Evolutionary conservation across 164 flowering plant genomes (phyloP).

Genomic region (Dillenia turbinata): DNA sequence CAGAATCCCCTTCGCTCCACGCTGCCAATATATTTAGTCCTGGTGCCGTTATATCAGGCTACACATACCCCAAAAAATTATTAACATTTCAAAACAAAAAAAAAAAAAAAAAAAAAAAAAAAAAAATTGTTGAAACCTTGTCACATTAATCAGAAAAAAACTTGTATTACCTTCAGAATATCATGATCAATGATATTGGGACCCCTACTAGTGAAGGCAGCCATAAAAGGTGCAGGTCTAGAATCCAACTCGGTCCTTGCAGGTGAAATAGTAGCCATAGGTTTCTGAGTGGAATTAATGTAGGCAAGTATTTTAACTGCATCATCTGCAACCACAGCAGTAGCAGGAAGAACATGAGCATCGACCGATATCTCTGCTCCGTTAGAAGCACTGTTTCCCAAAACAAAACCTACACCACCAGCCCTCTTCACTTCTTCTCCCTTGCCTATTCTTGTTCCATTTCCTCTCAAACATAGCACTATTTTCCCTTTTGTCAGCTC

Average conservation of each 20-base stretch:
- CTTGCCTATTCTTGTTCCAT: slow-evolving; percentile 56
- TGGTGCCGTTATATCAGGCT: slow-evolving; percentile 95
- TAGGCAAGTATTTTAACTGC: slow-evolving; percentile 40
- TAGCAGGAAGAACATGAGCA: slow-evolving; percentile 68
- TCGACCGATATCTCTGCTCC: slow-evolving; percentile 47
- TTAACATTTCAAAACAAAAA: background rate
- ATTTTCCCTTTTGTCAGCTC: slow-evolving; percentile 60
- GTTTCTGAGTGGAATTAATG: slow-evolving; percentile 51
- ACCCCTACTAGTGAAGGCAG: slow-evolving; percentile 72
- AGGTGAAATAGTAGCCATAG: slow-evolving; percentile 43
- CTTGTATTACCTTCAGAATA: slow-evolving; percentile 68
- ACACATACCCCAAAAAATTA: slow-evolving; percentile 1
- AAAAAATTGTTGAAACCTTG: background rate
- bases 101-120: background rate
- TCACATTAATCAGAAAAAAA: background rate
- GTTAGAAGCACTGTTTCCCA: slow-evolving; percentile 41
- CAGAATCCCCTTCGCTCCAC: slow-evolving; percentile 64
- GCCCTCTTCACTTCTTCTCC: slow-evolving; percentile 79
- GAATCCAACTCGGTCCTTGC: slow-evolving; percentile 34
- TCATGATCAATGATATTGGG: slow-evolving; percentile 67
- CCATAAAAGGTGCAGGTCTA: slow-evolving; percentile 85
- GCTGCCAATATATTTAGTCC: slow-evolving; percentile 93
- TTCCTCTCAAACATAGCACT: slow-evolving; percentile 77
- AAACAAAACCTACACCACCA: slow-evolving; percentile 67
- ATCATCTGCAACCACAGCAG: slow-evolving; percentile 37